Evolutionary conservation across 169 alveolate genomes (phyloP), one percentile per base, ranked within the genome.

Genomic region (Amoebophrya sp.): DNA sequence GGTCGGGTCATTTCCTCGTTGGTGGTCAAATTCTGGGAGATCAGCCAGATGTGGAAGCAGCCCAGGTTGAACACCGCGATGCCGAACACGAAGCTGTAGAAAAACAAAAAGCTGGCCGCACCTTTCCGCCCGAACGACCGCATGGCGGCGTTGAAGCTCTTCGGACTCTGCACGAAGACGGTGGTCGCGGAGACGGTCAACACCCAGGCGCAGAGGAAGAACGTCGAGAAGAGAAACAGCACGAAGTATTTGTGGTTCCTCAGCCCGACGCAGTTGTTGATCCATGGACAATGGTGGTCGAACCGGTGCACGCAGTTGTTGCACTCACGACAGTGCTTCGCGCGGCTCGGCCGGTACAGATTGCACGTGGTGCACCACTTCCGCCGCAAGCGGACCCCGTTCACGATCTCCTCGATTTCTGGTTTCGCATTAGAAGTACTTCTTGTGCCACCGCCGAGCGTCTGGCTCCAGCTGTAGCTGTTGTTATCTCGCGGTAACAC

Each of bases 251-350:
- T 93, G 93, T 95, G 95, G 93, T 96, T 96, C 33, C 90, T 40
- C 40, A 92, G 77, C n/a, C 98, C 98, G 25, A 97, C 97, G 93
- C 98, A 97, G 93, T 95, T 95, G 91, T 96, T 96, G 41, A 97
- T 95, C 97, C 97, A 97, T 32, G 93, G 94, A 93, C 98, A 97
- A 92, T 97, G 98, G 55, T 96, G 98, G 77, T 96, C 98, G 66
- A 94, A 93, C 89, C 95, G 95, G 40, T 90, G 93, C 77, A 96
- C 94, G 88, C 98, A 96, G 83, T 92, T 92, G 77, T 95, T 94
- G 93, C 97, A 96, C 23, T 93, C 94, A 47, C 66, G 66, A 18
- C 66, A 47, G 66, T 47, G 66, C 66, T 47, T 47, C 18, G 66
- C 66, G 7, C 66, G 66, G 66, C 66, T 47, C 7, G 66, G 66